Evolutionary conservation across 2,329 filamentous ascomycete genomes (phyloP), one percentile per base, ranked within the genome.

Genomic region (Plectosphaerella cucumerina): DNA sequence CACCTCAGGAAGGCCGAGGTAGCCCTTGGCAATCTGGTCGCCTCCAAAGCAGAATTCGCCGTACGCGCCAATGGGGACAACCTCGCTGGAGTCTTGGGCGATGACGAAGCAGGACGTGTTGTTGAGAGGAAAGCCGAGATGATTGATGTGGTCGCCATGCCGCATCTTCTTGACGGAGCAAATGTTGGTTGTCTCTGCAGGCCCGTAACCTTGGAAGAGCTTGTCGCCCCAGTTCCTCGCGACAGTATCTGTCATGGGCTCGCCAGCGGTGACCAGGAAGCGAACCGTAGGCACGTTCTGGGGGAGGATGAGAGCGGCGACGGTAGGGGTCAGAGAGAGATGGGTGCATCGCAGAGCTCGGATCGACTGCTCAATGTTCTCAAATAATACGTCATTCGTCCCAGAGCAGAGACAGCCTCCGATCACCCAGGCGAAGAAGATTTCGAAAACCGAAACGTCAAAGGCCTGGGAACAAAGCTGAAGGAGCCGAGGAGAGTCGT

Each of bases 31-130:
- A 5, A 96, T 82, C 67, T 96, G 91, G 46, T 89, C 82, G 11
- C 91, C 92, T 14, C 90, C 90, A 64, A 96, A 94, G 61, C 89
- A 95, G 6, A 96, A 75, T 64, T 96, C 91, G 11, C 92, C 92
- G 15, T 90, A 73, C 55, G 82, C 87, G 3, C 90, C 90, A 6
- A 80, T 65, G 0, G 89, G 89, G 0, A 91, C 70, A 1, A 82
- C 60, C 0, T 77, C 66, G 5, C 84, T 61, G 3, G 69, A 62
- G 5, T 69, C 68, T 0, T 67, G 66, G 17, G 60, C 62, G 15
- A 87, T 64, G 2, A 95, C 82, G 52, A 90, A 82, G 0, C 81
- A 78, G 0, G 89, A 94, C 0, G 89, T 95, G 54, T 93, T 96
- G 10, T 76, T 70, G 23, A 96, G 81, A 0, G 84, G 79, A 53